These are phyloP conservation scores for Diutina neorugosa DNA, from an alignment of 1,139 yeast genomes.

Conservation along the genomic window DNA sequence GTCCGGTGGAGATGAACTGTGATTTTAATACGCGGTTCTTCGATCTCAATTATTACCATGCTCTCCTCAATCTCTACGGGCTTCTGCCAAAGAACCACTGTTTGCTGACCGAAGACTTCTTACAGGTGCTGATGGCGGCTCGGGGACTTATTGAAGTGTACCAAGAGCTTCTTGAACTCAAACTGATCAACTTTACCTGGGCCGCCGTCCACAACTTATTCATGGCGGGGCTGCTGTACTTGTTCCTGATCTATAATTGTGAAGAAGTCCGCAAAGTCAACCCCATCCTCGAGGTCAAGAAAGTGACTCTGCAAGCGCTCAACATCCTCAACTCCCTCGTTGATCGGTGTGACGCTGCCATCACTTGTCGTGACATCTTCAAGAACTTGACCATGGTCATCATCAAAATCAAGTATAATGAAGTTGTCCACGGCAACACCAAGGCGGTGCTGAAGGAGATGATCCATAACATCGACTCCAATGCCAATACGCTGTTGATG, in stretches of 20 bases:
- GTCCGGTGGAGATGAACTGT: conserved; percentile 54
- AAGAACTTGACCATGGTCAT: conserved; percentile 19
- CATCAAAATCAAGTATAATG: conserved; percentile 3
- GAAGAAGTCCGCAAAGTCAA: conserved; percentile 37
- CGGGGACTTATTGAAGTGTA: conserved; percentile 56
- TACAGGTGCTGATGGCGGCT: conserved; percentile 51
- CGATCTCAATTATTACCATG: conserved; percentile 65
- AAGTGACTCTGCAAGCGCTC: conserved; percentile 44
- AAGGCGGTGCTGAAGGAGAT: neutral
- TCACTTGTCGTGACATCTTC: conserved; percentile 57
- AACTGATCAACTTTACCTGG: conserved; percentile 78
- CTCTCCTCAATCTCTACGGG: conserved; percentile 62
- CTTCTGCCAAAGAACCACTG: conserved; percentile 58
- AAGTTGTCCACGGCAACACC: conserved; percentile 2
- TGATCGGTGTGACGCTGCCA: conserved; percentile 72
- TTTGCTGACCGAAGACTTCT: conserved; percentile 40
- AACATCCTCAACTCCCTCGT: conserved; percentile 48
- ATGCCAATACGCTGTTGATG: conserved; percentile 4
- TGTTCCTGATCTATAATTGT: conserved; percentile 65
- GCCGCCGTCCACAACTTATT: conserved; percentile 83
- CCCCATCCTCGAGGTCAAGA: conserved; percentile 40
- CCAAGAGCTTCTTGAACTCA: conserved; percentile 39
- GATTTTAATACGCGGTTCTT: conserved; percentile 61
- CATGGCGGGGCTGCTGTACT: conserved; percentile 79
- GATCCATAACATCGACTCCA: conserved; percentile 1